Evolutionary conservation across 1,139 yeast genomes (phyloP).

Genomic region (Candida frijolesensis): DNA sequence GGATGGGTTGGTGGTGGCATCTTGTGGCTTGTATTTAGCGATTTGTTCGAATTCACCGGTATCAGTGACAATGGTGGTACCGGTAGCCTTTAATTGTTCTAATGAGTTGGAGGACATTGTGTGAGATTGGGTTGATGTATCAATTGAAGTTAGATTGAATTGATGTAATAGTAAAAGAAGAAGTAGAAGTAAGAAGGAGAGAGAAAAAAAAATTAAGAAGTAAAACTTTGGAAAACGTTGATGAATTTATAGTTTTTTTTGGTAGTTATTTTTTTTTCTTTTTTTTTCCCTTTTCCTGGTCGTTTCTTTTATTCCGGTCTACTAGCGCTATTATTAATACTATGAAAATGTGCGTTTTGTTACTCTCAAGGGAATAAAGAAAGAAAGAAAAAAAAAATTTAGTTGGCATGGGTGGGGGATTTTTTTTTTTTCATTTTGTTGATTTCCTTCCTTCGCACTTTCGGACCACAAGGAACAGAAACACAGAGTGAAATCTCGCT

Average conservation of each 20-base stretch:
- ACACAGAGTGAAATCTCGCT: too few relatives aligned
- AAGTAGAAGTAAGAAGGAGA: background rate
- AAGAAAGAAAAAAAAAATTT: background rate
- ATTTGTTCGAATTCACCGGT: slow-evolving; percentile 98
- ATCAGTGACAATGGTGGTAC: slow-evolving; percentile 96
- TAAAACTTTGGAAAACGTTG: slow-evolving; percentile 3
- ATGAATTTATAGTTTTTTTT: slow-evolving; percentile 4
- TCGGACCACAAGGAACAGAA: slow-evolving; percentile 6
- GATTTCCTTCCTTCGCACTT: background rate
- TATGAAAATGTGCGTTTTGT: too few relatives aligned
- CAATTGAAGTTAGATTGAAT: background rate
- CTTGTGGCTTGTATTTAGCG: slow-evolving; percentile 98
- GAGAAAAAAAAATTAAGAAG: background rate
- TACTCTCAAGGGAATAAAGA: background rate
- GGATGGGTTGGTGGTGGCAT: slow-evolving; percentile 99
- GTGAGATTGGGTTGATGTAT: background rate
- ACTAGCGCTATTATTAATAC: too few relatives aligned
- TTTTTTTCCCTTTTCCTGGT: background rate
- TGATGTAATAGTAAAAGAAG: background rate
- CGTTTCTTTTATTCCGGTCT: slow-evolving; percentile 1
- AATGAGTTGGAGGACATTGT: slow-evolving; percentile 59
- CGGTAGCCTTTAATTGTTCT: slow-evolving; percentile 92
- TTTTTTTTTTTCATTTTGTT: background rate
- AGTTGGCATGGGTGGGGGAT: slow-evolving; percentile 1
- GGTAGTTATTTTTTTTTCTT: background rate